Base-by-base conservation (phyloP, 768 basidiomycete species). In the Termitomyces sp. region DNA sequence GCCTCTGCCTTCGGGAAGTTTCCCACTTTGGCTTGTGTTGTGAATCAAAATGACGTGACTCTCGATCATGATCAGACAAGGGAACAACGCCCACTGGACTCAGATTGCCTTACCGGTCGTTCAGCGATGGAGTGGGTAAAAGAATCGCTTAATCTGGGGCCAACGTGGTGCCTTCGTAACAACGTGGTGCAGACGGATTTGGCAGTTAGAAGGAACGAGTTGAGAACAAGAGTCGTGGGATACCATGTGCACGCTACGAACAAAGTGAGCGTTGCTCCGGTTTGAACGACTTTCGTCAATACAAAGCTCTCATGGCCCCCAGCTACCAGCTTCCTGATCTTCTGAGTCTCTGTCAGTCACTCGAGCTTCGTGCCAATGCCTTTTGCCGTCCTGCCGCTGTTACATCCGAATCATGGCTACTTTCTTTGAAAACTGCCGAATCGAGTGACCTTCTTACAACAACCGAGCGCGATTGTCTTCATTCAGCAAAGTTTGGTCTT, bases 271-370 rank as follows among this genome's bases (percentile, higher is more conserved):
- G 46, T 54, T 57, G 36, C 56, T 54, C 61, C 56, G 48, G 58
- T 54, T 57, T 30, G 35, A 38, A 28, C 36, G 50, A 44, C 18
- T 26, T 32, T 22, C 14, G 32, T 13, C 50, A 36, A n/a, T 4
- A 28, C 43, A 20, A 30, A 13, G 20, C n/a, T 47, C n/a, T 48
- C 44, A 63, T 66, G 65, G 56, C 66, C 10, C 61, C 60, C 55
- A 77, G 75, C 64, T 75, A 74, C 63, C 78, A 78, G 60, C 70
- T 79, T 3, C 76, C 76, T 7, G 76, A 78, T 59, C 66, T 78
- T 1, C 65, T 76, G 1, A 57, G 64, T 36, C 67, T 72, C 44
- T 68, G 70, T 36, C 67, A 67, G 14, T 26, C 65, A 11, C 72
- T 77, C 46, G 67, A 71, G 30, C 65, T 79, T 30, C 71, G 72